A percentile compares a stretch with the other conserved stretches of the same genome.
Conservation (phyloP, 306 rosid genomes). For the Erythrophleum fordii region DNA sequence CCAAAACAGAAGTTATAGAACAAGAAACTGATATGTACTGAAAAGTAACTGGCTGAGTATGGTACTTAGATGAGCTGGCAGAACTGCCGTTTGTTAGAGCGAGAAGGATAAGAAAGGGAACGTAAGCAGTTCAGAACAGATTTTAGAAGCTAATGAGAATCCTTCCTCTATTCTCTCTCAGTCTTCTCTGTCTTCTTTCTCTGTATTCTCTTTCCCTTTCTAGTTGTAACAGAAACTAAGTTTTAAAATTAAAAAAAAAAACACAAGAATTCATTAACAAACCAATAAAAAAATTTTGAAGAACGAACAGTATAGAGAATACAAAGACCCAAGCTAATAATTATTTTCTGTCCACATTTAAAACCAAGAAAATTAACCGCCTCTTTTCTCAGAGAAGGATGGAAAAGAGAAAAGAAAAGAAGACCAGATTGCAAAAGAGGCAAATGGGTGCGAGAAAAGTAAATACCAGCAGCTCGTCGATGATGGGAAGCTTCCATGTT, state of each 20-base stretch:
- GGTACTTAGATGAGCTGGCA: background rate
- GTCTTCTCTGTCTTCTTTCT: background rate
- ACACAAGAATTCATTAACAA: background rate
- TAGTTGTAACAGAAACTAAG: background rate
- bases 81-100: background rate
- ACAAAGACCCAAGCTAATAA: background rate
- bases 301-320: background rate
- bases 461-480: conserved; percentile 2
- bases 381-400: background rate
- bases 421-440: background rate
- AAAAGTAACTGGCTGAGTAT: background rate
- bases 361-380: background rate
- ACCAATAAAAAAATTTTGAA: background rate
- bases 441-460: background rate
- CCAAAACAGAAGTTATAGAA: background rate
- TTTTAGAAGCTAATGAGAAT: background rate
- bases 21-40: background rate
- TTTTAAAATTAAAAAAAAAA: background rate
- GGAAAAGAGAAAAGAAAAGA: background rate
- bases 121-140: conserved; percentile 3
- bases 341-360: background rate
- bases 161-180: background rate
- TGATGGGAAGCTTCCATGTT: conserved; percentile 7
- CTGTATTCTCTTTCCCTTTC: conserved; percentile 2
- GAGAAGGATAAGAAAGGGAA: background rate